Percentiles rank a stretch among this genome's conserved stretches.
These are phyloP conservation scores for Venturia pyrina DNA, from an alignment of 2,329 filamentous ascomycete genomes.

Conservation along the genomic window DNA sequence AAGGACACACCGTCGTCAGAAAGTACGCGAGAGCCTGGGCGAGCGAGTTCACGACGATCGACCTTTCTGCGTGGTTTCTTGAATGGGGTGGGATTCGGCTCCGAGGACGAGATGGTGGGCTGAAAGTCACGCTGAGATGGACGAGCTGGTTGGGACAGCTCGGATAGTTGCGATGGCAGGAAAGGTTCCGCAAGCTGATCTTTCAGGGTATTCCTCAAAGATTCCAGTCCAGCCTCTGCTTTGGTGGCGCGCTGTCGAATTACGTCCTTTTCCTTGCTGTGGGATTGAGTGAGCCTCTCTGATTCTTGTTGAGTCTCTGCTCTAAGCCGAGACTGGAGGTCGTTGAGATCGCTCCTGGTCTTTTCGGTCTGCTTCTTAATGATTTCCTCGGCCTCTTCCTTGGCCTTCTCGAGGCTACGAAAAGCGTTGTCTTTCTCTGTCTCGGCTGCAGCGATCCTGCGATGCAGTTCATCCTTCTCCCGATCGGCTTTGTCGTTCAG, in stretches of 20 bases:
- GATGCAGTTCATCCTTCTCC: slow-evolving; percentile 8
- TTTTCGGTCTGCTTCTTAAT: slow-evolving; percentile 5
- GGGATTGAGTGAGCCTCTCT: background rate
- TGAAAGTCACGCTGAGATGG: background rate
- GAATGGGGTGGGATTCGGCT: background rate
- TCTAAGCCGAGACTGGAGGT: slow-evolving; percentile 2
- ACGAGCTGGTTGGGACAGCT: background rate
- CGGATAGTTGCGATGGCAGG: background rate
- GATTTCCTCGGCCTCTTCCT: slow-evolving; percentile 5
- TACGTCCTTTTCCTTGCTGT: background rate
- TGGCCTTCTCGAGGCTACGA: background rate
- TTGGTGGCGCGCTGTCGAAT: slow-evolving; percentile 4
- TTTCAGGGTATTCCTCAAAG: background rate
- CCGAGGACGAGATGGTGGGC: background rate
- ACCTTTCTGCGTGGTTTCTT: slow-evolving; percentile 7
- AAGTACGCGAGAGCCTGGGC: background rate
- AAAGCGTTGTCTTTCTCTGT: background rate
- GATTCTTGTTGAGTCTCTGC: slow-evolving; percentile 3
- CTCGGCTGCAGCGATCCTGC: slow-evolving; percentile 5
- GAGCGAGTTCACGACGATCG: background rate
- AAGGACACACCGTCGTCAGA: background rate
- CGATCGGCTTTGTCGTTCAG: background rate
- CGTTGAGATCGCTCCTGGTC: background rate
- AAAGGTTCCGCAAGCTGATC: background rate
- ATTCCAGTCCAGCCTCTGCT: slow-evolving; percentile 2